phyloP scores from a whole-genome alignment of 352 stramenopile species.

The Globisporangium nunn region DNA sequence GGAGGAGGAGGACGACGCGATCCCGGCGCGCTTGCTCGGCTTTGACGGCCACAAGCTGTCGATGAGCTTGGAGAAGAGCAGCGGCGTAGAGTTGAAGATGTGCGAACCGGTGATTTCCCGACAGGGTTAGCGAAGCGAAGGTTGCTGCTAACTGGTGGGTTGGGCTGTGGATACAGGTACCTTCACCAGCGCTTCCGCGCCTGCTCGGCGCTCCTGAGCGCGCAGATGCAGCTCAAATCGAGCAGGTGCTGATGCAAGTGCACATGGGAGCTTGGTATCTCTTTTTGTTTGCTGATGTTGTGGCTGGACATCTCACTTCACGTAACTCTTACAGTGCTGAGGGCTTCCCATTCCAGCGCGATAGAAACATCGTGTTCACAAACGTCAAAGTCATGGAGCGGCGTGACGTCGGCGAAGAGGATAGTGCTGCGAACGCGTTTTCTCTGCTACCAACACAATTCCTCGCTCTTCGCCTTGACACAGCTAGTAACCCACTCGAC shows the following conservation, averaged over 20 bases:
- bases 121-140: too few relatives aligned
- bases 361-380: slow-evolving; percentile 34
- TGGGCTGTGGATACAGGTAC: slow-evolving; percentile 26
- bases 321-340: slow-evolving; percentile 7
- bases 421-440: not conserved
- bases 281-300: not conserved
- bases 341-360: slow-evolving; percentile 36
- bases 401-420: slow-evolving; percentile 17
- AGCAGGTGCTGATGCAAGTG: slow-evolving; percentile 11
- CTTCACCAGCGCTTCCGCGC: slow-evolving; percentile 54
- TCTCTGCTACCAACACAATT: slow-evolving; percentile 33
- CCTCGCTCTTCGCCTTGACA: slow-evolving; percentile 25
- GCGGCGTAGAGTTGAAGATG: slow-evolving; percentile 20
- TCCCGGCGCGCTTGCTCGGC: slow-evolving; percentile 22
- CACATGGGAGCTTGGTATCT: not conserved
- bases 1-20: slow-evolving; percentile 28
- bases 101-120: not conserved
- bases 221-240: slow-evolving; percentile 10
- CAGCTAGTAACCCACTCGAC: slow-evolving; percentile 3
- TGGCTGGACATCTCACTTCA: not conserved
- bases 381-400: slow-evolving; percentile 56
- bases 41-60: slow-evolving; percentile 35
- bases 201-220: slow-evolving; percentile 30
- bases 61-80: slow-evolving; percentile 21
- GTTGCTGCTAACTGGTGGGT: too few relatives aligned